phyloP scores from a whole-genome alignment of 2,329 filamentous ascomycete genomes.

The Tolypocladium guangdongense region DNA sequence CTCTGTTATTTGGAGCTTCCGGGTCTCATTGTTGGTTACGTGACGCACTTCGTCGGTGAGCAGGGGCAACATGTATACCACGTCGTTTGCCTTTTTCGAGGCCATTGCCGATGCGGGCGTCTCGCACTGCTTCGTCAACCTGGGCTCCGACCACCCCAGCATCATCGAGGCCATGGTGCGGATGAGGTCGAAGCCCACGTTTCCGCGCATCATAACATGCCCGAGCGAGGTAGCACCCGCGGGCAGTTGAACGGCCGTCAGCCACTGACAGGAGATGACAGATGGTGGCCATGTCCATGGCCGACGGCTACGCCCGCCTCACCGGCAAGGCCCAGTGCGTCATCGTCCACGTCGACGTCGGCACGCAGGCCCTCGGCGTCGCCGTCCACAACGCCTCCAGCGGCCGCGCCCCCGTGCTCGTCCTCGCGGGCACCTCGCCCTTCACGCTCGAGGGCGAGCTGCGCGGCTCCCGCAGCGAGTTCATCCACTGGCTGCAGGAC shows the following conservation, averaged over 20 bases:
- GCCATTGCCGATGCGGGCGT: conserved; percentile 62
- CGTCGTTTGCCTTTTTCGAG: conserved; percentile 75
- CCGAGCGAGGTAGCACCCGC: conserved; percentile 56
- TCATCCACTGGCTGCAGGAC: conserved; percentile 74
- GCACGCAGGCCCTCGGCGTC: conserved; percentile 61
- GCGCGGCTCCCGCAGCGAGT: conserved; percentile 60
- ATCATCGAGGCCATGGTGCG: conserved; percentile 75
- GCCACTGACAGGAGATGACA: conserved; percentile 17
- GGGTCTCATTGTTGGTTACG: neutral
- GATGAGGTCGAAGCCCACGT: conserved; percentile 52
- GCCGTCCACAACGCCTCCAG: conserved; percentile 66
- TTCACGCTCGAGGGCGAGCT: conserved; percentile 65
- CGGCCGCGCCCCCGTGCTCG: conserved; percentile 59
- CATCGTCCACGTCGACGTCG: conserved; percentile 67
- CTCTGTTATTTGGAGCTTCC: neutral
- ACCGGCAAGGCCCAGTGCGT: conserved; percentile 61
- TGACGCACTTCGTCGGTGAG: neutral
- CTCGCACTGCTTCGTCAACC: conserved; percentile 50
- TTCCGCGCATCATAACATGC: conserved; percentile 66
- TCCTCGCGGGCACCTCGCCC: conserved; percentile 64
- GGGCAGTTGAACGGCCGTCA: conserved; percentile 43
- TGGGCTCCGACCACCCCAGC: conserved; percentile 60
- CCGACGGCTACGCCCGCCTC: conserved; percentile 64
- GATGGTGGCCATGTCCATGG: conserved; percentile 81
- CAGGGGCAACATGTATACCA: conserved; percentile 46